A percentile compares a stretch with the other conserved stretches of the same genome.
phyloP scores from a whole-genome alignment of 2,329 filamentous ascomycete species.

The Venturia asperata region DNA sequence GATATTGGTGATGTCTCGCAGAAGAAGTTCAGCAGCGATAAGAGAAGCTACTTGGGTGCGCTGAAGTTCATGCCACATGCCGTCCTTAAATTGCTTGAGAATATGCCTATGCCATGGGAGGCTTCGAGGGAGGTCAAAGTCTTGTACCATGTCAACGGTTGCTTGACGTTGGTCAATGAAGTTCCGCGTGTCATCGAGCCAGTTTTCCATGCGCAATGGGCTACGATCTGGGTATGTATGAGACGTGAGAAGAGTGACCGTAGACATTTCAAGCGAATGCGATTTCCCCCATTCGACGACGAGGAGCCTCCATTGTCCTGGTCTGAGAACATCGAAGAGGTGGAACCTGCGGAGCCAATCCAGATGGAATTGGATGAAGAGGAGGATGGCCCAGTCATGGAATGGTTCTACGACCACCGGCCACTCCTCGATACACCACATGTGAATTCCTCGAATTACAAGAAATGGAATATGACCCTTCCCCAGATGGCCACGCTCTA shows the following conservation, averaged over 20 bases:
- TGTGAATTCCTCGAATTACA: slow-evolving; percentile 95
- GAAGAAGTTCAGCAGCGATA: slow-evolving; percentile 98
- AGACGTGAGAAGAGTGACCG: slow-evolving; percentile 94
- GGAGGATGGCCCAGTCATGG: slow-evolving; percentile 83
- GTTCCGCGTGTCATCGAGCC: slow-evolving; percentile 94
- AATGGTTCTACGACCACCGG: slow-evolving; percentile 96
- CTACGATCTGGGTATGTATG: slow-evolving; percentile 99
- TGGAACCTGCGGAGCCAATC: slow-evolving; percentile 93
- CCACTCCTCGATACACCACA: slow-evolving; percentile 86
- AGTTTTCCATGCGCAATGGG: slow-evolving; percentile 97
- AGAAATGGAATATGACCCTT: slow-evolving; percentile 84
- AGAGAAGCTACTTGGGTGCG: slow-evolving; percentile 93
- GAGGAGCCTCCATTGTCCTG: slow-evolving; percentile 96
- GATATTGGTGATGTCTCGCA: slow-evolving; percentile 99
- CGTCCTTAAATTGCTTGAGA: slow-evolving; percentile 92
- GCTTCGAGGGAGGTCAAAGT: slow-evolving; percentile 94
- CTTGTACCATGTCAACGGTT: slow-evolving; percentile 96
- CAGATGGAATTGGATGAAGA: slow-evolving; percentile 96
- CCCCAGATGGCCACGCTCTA: slow-evolving; percentile 96
- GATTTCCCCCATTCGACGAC: slow-evolving; percentile 96
- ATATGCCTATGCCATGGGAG: slow-evolving; percentile 99
- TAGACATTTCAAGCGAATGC: slow-evolving; percentile 95
- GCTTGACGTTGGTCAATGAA: slow-evolving; percentile 93
- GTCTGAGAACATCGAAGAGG: slow-evolving; percentile 98
- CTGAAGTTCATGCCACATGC: slow-evolving; percentile 99